phyloP scores from a whole-genome alignment of 805 yeast species.

The Priceomyces fermenticarens region DNA sequence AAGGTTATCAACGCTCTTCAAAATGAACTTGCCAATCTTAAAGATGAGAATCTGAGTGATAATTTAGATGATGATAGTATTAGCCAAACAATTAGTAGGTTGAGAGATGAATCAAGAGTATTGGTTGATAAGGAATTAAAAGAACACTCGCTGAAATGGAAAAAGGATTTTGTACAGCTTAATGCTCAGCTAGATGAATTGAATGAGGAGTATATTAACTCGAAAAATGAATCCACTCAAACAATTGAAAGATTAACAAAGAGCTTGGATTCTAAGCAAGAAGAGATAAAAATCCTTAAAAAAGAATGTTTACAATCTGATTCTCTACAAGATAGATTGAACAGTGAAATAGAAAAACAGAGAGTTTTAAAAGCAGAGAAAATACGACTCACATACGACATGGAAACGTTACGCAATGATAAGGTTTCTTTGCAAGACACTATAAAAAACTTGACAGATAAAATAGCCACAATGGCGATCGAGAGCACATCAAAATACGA shows the following conservation, averaged over 20 bases:
- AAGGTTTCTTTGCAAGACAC: slow-evolving; percentile 32
- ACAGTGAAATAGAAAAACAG: slow-evolving; percentile 42
- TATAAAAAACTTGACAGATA: slow-evolving; percentile 37
- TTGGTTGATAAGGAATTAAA: slow-evolving; percentile 1
- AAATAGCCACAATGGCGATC: slow-evolving; percentile 24
- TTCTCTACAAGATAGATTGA: slow-evolving; percentile 35
- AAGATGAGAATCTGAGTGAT: slow-evolving; percentile 7
- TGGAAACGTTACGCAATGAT: slow-evolving; percentile 38
- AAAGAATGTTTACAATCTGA: slow-evolving; percentile 11
- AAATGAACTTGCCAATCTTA: slow-evolving; percentile 28
- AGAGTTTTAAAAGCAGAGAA: slow-evolving; percentile 43
- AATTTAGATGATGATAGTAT: slow-evolving; percentile 2
- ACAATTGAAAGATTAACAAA: slow-evolving; percentile 20
- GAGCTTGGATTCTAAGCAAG: slow-evolving; percentile 19
- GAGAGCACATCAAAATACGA: slow-evolving; percentile 7
- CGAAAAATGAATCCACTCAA: slow-evolving; percentile 20
- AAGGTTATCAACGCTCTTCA: slow-evolving; percentile 27
- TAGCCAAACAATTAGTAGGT: slow-evolving; percentile 1
- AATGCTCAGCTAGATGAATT: slow-evolving; percentile 15
- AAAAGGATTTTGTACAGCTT: slow-evolving; percentile 10
- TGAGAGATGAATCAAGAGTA: slow-evolving; percentile 1
- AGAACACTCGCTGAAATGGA: slow-evolving; percentile 17
- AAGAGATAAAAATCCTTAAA: slow-evolving; percentile 12
- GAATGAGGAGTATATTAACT: slow-evolving; percentile 14
- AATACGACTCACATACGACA: slow-evolving; percentile 36